A percentile compares a stretch with the other conserved stretches of the same genome.
Conservation (phyloP, 352 stramenopile genomes). For the Phytophthora sp. region DNA sequence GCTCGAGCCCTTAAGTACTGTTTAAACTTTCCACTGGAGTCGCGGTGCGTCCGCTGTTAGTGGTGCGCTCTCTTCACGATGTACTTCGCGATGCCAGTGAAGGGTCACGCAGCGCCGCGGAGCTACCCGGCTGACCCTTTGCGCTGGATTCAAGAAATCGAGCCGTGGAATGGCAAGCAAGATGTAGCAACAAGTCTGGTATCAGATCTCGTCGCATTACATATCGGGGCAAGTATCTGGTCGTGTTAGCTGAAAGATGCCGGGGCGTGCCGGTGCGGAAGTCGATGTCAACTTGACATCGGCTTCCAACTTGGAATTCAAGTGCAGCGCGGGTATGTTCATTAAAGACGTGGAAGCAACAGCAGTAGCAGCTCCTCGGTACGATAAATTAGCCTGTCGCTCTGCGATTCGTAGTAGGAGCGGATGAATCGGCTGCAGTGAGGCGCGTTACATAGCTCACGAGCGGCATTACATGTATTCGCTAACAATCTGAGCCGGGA, state of each 20-base stretch:
- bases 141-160: constrained; percentile 25
- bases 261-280: neutral
- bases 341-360: neutral
- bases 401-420: no score
- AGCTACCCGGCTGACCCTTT: neutral
- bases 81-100: no score
- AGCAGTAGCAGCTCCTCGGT: no score
- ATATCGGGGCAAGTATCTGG: constrained; percentile 10
- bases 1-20: no score
- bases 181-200: constrained; percentile 23
- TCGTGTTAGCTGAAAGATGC: neutral
- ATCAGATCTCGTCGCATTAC: constrained; percentile 35
- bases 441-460: no score
- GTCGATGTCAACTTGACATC: no score
- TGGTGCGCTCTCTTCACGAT: neutral
- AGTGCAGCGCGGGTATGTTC: neutral
- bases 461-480: constrained; percentile 9
- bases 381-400: no score
- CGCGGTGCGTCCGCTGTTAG: no score
- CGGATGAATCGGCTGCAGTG: no score
- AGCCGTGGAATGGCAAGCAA: constrained; percentile 8
- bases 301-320: no score
- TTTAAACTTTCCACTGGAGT: constrained; percentile 25
- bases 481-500: constrained; percentile 28
- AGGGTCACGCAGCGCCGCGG: neutral